These are phyloP conservation scores for Articulospora tetracladia DNA, from an alignment of 495 filamentous ascomycete genomes.

Conservation along the genomic window DNA sequence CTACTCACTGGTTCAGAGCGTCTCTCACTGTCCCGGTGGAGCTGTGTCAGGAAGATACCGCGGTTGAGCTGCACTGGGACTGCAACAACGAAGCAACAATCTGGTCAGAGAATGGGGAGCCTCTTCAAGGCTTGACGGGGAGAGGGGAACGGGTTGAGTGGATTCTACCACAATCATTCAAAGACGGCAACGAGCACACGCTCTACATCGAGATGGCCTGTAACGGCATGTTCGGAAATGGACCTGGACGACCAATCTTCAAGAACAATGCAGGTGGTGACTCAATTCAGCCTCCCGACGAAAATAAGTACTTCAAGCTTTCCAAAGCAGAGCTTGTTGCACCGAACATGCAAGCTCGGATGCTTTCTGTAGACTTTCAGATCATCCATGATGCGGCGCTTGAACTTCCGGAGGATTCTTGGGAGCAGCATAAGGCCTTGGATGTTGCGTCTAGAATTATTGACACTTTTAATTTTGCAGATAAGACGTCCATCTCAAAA, in stretches of 20 bases:
- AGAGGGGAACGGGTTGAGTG: slow-evolving; percentile 85
- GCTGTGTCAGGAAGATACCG: slow-evolving; percentile 63
- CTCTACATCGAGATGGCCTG: slow-evolving; percentile 99
- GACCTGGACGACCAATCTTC: slow-evolving; percentile 66
- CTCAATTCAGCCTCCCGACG: slow-evolving; percentile 81
- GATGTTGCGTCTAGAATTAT: slow-evolving; percentile 83
- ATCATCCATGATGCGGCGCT: slow-evolving; percentile 84
- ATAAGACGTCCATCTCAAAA: slow-evolving; percentile 70
- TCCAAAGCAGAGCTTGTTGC: slow-evolving; percentile 80
- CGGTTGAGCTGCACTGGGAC: slow-evolving; percentile 98
- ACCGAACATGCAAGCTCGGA: slow-evolving; percentile 79
- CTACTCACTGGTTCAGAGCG: slow-evolving; percentile 94
- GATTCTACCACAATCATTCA: slow-evolving; percentile 75
- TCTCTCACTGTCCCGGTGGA: slow-evolving; percentile 72
- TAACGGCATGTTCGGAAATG: slow-evolving; percentile 97
- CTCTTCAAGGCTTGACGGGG: slow-evolving; percentile 91
- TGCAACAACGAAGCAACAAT: slow-evolving; percentile 86
- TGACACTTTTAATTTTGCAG: slow-evolving; percentile 76
- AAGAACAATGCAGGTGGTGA: slow-evolving; percentile 69
- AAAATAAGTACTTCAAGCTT: slow-evolving; percentile 74
- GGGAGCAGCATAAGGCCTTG: slow-evolving; percentile 83
- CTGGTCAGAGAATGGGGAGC: slow-evolving; percentile 82
- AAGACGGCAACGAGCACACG: slow-evolving; percentile 79
- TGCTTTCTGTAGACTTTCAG: slow-evolving; percentile 89
- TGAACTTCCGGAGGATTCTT: slow-evolving; percentile 74